phyloP scores from a whole-genome alignment of 305 asterid genomes.

The Euphrasia arctica region DNA sequence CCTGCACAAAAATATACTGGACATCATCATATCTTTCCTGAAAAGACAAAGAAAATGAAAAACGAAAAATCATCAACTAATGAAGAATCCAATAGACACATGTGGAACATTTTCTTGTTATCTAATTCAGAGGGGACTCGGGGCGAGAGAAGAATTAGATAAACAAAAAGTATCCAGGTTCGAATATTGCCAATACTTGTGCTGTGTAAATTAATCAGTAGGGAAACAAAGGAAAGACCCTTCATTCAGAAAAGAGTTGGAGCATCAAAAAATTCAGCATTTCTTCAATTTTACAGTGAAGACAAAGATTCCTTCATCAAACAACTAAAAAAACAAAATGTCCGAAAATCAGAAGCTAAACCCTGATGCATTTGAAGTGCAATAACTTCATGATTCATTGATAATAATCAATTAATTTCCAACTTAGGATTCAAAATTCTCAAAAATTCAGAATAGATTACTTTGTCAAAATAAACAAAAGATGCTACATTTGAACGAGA shows the following conservation, averaged over 20 bases:
- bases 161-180: neutral
- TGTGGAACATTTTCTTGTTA: neutral
- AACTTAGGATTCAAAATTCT: conserved; percentile 4
- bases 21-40: conserved; percentile 39
- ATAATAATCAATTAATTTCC: conserved; percentile 10
- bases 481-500: neutral
- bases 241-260: too few species aligned
- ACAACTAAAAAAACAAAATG: too few species aligned
- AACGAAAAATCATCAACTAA: conserved; percentile 16
- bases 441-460: neutral
- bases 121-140: too few species aligned
- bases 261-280: too few species aligned
- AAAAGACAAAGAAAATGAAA: conserved; percentile 6
- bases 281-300: too few species aligned
- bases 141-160: neutral
- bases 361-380: neutral
- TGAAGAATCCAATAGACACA: conserved; percentile 12
- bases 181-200: neutral
- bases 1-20: conserved; percentile 28
- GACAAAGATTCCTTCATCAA: too few species aligned
- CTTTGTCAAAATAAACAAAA: neutral
- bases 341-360: too few species aligned
- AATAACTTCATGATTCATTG: conserved; percentile 1
- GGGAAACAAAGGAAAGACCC: neutral
- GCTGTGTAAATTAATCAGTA: neutral